These are phyloP conservation scores for Caryopteris hybrid DNA, from an alignment of 305 asterid species.

Conservation along the genomic window DNA sequence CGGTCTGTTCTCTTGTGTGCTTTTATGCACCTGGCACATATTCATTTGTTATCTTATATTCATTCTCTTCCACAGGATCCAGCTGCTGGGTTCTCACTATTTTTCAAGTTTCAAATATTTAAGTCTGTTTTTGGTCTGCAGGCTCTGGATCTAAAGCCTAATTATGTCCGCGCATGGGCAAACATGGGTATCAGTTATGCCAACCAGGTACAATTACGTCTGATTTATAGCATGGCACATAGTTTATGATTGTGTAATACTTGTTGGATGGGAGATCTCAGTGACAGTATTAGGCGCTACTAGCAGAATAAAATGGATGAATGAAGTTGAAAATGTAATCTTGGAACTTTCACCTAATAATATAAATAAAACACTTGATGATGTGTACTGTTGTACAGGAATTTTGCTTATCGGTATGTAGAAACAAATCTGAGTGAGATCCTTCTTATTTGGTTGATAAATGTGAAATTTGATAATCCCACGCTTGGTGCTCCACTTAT, in stretches of 20 bases:
- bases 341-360: slow-evolving; percentile 4
- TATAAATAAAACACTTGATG: slow-evolving; percentile 5
- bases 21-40: neutral
- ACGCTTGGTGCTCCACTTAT: neutral
- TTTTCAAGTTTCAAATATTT: slow-evolving; percentile 11
- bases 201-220: slow-evolving; percentile 67
- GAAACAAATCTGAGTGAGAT: too few relatives aligned
- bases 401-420: neutral
- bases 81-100: slow-evolving; percentile 13
- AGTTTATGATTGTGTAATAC: neutral
- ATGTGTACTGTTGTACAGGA: neutral
- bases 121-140: slow-evolving; percentile 27
- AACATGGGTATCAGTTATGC: slow-evolving; percentile 99
- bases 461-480: neutral
- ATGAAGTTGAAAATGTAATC: neutral
- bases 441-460: neutral
- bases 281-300: neutral
- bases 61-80: neutral
- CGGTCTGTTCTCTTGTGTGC: neutral
- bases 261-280: slow-evolving; percentile 2
- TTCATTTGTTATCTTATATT: neutral
- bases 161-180: slow-evolving; percentile 99
- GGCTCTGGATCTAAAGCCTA: slow-evolving; percentile 98
- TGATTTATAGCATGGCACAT: neutral
- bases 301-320: slow-evolving; percentile 8